Percentiles rank a stretch among this genome's conserved stretches.
Evolutionary conservation across 2,329 filamentous ascomycete species (phyloP).

Genomic region (Pseudogymnoascus sp.): DNA sequence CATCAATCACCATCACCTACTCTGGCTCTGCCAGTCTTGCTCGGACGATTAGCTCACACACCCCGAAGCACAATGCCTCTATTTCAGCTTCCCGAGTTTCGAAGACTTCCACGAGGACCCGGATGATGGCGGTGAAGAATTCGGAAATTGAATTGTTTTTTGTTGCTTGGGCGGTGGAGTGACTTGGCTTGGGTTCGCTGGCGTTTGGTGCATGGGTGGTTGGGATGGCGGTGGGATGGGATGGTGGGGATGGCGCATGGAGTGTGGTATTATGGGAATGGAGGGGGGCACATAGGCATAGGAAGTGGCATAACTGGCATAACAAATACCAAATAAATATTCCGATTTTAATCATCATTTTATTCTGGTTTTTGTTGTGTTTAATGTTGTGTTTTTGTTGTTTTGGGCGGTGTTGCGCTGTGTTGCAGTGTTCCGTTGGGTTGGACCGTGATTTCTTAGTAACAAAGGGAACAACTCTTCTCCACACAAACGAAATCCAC

Average conservation of each 20-base stretch:
- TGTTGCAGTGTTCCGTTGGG: too few species aligned
- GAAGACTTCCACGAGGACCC: conserved; percentile 53
- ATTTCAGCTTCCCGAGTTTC: conserved; percentile 68
- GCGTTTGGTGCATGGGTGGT: conserved; percentile 4
- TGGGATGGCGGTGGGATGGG: neutral
- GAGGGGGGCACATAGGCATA: neutral
- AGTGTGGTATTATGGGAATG: neutral
- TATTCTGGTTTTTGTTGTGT: neutral
- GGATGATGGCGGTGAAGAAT: conserved; percentile 23
- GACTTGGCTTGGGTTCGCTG: neutral
- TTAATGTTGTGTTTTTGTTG: too few species aligned
- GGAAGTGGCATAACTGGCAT: neutral
- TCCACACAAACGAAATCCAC: neutral
- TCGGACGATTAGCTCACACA: neutral
- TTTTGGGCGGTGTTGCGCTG: too few species aligned
- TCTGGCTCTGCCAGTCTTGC: neutral
- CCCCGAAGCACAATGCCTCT: conserved; percentile 30
- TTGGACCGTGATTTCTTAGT: too few species aligned
- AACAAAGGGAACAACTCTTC: neutral
- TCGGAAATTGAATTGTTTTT: conserved; percentile 8
- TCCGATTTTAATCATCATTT: neutral
- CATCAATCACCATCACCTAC: neutral
- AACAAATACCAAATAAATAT: conserved; percentile 6
- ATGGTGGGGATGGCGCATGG: neutral
- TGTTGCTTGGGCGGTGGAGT: conserved; percentile 3